phyloP scores from a whole-genome alignment of 139 green algal genomes.

The Micractinium conductrix region DNA sequence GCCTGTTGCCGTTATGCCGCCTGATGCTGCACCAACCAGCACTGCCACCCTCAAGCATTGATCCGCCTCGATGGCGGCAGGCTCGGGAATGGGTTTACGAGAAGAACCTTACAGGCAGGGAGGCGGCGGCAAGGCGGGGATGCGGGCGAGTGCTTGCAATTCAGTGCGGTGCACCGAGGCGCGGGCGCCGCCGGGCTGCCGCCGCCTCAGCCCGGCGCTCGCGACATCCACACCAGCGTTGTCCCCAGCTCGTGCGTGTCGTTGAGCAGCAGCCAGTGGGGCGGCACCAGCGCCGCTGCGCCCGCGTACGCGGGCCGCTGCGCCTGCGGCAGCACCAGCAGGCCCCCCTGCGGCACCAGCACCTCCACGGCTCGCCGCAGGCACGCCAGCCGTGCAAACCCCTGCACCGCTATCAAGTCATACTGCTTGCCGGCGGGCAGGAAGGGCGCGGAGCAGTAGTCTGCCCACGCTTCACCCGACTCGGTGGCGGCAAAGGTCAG shows the following conservation, averaged over 20 bases:
- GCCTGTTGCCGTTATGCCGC: too few relatives aligned
- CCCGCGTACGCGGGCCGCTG: conserved; percentile 7
- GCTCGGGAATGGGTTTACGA: too few relatives aligned
- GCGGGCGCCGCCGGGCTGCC: too few relatives aligned
- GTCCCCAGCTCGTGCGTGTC: conserved; percentile 7
- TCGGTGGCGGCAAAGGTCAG: conserved; percentile 12
- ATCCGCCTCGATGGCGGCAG: too few relatives aligned
- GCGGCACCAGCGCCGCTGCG: background rate
- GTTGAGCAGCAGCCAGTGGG: conserved; percentile 20
- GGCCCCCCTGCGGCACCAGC: conserved; percentile 19
- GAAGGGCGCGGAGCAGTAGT: background rate
- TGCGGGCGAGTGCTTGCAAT: too few relatives aligned
- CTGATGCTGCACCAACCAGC: too few relatives aligned
- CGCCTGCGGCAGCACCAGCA: conserved; percentile 33
- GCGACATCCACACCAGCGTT: conserved; percentile 29
- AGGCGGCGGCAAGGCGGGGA: too few relatives aligned
- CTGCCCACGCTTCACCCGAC: background rate
- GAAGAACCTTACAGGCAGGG: too few relatives aligned
- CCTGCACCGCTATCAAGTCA: conserved; percentile 13
- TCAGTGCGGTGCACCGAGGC: too few relatives aligned
- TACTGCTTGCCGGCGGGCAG: background rate
- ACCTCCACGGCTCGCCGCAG: conserved; percentile 21
- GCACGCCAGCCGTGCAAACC: conserved; percentile 30
- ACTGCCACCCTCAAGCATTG: too few relatives aligned
- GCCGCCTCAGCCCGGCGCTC: background rate